phyloP scores from a whole-genome alignment of 2,329 filamentous ascomycete species.

The Fusarium succisae region DNA sequence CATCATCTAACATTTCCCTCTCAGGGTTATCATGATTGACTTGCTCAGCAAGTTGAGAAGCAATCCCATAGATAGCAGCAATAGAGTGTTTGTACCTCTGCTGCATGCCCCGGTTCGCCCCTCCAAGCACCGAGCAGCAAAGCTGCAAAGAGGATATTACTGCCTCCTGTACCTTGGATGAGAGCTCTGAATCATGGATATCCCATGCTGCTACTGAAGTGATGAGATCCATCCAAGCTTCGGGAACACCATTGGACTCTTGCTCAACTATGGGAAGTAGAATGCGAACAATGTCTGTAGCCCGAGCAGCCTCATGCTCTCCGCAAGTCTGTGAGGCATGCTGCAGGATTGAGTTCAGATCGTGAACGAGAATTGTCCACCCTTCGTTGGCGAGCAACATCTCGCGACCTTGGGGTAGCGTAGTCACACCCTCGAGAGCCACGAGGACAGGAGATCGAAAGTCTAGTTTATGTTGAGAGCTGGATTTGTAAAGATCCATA shows the following conservation, averaged over 20 bases:
- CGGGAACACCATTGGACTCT: slow-evolving; percentile 54
- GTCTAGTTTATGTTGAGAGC: slow-evolving; percentile 53
- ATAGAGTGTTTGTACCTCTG: slow-evolving; percentile 63
- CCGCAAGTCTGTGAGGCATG: slow-evolving; percentile 36
- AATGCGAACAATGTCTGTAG: slow-evolving; percentile 65
- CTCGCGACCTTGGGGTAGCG: slow-evolving; percentile 57
- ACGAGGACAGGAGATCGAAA: slow-evolving; percentile 67
- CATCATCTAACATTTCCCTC: slow-evolving; percentile 58
- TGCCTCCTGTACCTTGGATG: slow-evolving; percentile 55
- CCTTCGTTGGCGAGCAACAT: slow-evolving; percentile 61
- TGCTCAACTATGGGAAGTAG: slow-evolving; percentile 63
- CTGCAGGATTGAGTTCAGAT: slow-evolving; percentile 58
- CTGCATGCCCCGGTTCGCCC: slow-evolving; percentile 57
- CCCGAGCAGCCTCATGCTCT: slow-evolving; percentile 53
- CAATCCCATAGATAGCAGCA: slow-evolving; percentile 59
- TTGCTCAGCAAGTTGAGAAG: slow-evolving; percentile 51
- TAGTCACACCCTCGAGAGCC: slow-evolving; percentile 67
- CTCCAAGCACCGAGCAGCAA: slow-evolving; percentile 60
- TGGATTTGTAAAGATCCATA: slow-evolving; percentile 65
- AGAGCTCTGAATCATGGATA: slow-evolving; percentile 45
- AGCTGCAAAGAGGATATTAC: slow-evolving; percentile 65
- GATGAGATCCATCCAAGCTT: slow-evolving; percentile 67
- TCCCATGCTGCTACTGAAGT: slow-evolving; percentile 61
- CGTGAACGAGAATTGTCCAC: slow-evolving; percentile 62
- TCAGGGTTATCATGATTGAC: slow-evolving; percentile 47